phyloP scores from a whole-genome alignment of 2,329 filamentous ascomycete species.

The Cladosporium colombiae region DNA sequence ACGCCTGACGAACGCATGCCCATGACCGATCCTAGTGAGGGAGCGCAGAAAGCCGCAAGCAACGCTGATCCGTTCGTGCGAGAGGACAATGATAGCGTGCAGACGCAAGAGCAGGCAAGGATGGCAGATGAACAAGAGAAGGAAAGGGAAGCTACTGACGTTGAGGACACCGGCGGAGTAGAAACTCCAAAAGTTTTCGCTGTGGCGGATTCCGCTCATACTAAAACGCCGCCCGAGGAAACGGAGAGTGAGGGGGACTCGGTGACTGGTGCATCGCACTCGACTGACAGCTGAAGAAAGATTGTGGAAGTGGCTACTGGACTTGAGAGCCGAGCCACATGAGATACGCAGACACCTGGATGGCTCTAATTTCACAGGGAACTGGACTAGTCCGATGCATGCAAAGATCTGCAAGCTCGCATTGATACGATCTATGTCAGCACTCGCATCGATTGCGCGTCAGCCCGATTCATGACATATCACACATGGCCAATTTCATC shows the following conservation, averaged over 20 bases:
- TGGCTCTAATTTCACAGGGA: background rate
- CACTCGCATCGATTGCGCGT: background rate
- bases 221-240: background rate
- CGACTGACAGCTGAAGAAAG: background rate
- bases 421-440: background rate
- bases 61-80: slow-evolving; percentile 37
- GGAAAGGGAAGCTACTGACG: slow-evolving; percentile 1
- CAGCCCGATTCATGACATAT: background rate
- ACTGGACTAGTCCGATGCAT: background rate
- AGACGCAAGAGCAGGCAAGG: slow-evolving; percentile 37
- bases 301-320: background rate
- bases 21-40: slow-evolving; percentile 29
- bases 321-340: background rate
- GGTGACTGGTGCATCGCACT: background rate
- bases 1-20: slow-evolving; percentile 31
- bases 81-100: slow-evolving; percentile 35
- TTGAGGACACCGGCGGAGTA: background rate
- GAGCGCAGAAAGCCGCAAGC: slow-evolving; percentile 36
- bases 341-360: background rate
- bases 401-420: background rate
- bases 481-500: background rate
- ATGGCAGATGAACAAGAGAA: slow-evolving; percentile 31
- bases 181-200: background rate
- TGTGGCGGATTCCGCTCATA: background rate
- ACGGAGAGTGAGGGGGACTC: background rate